phyloP scores from a whole-genome alignment of 352 stramenopile species.

The Globisporangium nunn region DNA sequence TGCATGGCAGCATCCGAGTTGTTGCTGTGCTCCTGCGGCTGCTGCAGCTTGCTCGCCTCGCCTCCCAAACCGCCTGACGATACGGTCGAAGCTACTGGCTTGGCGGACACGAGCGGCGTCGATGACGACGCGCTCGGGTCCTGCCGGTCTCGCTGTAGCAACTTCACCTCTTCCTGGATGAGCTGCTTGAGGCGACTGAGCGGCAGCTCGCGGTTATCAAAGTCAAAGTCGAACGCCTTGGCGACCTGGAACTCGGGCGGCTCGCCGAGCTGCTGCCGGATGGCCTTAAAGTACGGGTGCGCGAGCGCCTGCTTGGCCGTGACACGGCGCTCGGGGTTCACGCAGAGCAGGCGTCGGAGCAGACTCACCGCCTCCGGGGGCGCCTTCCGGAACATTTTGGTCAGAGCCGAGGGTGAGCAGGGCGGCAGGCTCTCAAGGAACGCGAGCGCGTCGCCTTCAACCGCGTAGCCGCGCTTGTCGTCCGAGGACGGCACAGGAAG shows the following conservation, averaged over 20 bases:
- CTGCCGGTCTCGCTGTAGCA: conserved; percentile 47
- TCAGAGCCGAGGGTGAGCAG: conserved; percentile 10
- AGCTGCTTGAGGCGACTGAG: conserved; percentile 54
- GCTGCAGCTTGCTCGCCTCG: neutral
- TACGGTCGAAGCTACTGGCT: conserved; percentile 1
- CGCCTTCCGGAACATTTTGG: conserved; percentile 10
- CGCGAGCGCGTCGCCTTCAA: conserved; percentile 49
- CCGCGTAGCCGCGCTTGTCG: neutral
- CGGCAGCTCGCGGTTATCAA: conserved; percentile 66
- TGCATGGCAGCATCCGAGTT: neutral
- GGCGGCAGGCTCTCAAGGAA: conserved; percentile 48
- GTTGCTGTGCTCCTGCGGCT: conserved; percentile 1
- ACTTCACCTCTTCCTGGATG: conserved; percentile 72
- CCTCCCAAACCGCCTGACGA: neutral
- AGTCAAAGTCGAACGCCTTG: conserved; percentile 70
- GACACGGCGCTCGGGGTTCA: conserved; percentile 51
- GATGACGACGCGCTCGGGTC: conserved; percentile 1
- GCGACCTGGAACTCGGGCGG: conserved; percentile 41
- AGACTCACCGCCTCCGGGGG: conserved; percentile 53
- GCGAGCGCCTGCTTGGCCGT: conserved; percentile 48
- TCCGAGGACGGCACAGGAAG: conserved; percentile 49
- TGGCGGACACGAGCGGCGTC: conserved; percentile 11
- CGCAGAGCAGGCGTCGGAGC: conserved; percentile 54
- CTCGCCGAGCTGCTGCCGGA: conserved; percentile 84
- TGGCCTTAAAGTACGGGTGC: conserved; percentile 79